Base-by-base conservation (phyloP, 371 early-diverging fungal species). In the Mortierella sp. region DNA sequence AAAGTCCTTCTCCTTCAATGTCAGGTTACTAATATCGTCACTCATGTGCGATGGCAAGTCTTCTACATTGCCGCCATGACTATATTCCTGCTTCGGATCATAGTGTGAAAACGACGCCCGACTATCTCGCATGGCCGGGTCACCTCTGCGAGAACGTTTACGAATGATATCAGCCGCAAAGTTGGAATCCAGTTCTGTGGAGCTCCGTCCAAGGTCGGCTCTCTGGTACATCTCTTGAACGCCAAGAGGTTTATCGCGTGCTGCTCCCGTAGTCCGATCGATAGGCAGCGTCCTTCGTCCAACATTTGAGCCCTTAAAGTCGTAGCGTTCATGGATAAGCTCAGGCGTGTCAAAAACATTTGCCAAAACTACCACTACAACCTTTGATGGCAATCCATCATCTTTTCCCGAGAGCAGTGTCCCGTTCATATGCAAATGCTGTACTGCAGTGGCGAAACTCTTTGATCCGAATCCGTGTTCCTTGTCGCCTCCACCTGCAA, bases 221-320 rank as follows among this genome's bases (percentile, higher is more conserved):
- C 34, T 45, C 10, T 28, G 53, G 49, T 22, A 37, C n/a, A 19
- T 35, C 15, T 47, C 56, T 4, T 54, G 29, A 2, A 22, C 23
- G 0, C 19, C 58, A 2, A 22, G 12, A 17, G 51, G n/a, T 34
- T 62, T 57, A 9, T 65, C 54, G 37, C 53, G 55, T 23, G 23
- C 42, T 19, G 34, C 26, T 10, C 8, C 19, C 3, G 35, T 3
- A 34, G 23, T 5, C 31, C 57, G 43, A 23, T 63, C 15, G 0
- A 56, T 23, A 3, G 74, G 64, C 2, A 75, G 58, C 1, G 90
- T 84, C 63, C 76, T 83, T 26, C 90, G 72, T 2, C 90, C 90
- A 12, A 88, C 87, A 37, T 83, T 87, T 0, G 88, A 88, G 0
- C 90, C 90, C 58, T 90, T 90, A 64, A 90, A 90, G 42, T 90